Evolutionary conservation across 2,329 filamentous ascomycete species (phyloP).

Genomic region (Pyricularia pennisetigena): DNA sequence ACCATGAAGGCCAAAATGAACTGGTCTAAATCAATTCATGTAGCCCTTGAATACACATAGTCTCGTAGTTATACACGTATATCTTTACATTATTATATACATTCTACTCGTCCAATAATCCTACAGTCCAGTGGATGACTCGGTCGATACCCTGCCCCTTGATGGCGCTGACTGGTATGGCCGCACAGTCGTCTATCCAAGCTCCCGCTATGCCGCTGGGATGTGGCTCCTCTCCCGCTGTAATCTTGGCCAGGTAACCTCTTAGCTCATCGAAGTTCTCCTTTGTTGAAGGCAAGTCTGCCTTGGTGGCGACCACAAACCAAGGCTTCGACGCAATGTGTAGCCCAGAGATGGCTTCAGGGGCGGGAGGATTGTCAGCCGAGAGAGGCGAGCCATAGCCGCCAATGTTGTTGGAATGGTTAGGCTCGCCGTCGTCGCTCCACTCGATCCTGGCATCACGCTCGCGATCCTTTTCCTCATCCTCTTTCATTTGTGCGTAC

Average conservation of each 20-base stretch:
- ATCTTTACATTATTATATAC: neutral
- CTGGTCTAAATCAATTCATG: neutral
- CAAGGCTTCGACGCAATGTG: slow-evolving; percentile 89
- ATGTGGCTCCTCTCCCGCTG: slow-evolving; percentile 53
- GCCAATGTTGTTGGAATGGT: slow-evolving; percentile 4
- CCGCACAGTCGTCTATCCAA: slow-evolving; percentile 53
- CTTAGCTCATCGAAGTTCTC: slow-evolving; percentile 64
- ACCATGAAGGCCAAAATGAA: neutral
- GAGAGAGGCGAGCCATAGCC: slow-evolving; percentile 13
- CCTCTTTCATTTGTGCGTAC: slow-evolving; percentile 72
- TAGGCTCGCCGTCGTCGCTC: slow-evolving; percentile 31
- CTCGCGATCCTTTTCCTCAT: slow-evolving; percentile 58
- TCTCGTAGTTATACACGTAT: slow-evolving; percentile 4
- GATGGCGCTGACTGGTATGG: slow-evolving; percentile 84
- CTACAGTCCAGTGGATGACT: slow-evolving; percentile 63
- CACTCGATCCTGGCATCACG: slow-evolving; percentile 46
- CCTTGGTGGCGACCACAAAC: slow-evolving; percentile 94
- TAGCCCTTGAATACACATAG: neutral
- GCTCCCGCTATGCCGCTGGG: slow-evolving; percentile 55
- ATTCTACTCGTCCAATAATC: slow-evolving; percentile 44
- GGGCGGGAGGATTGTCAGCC: slow-evolving; percentile 17
- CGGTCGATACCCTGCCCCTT: slow-evolving; percentile 71
- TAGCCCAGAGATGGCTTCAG: slow-evolving; percentile 29
- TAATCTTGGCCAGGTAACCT: slow-evolving; percentile 59
- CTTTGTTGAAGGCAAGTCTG: slow-evolving; percentile 70